A percentile compares a stretch with the other conserved stretches of the same genome.
Evolutionary conservation across 768 basidiomycete genomes (phyloP).

Genomic region (Mrakia gelida): DNA sequence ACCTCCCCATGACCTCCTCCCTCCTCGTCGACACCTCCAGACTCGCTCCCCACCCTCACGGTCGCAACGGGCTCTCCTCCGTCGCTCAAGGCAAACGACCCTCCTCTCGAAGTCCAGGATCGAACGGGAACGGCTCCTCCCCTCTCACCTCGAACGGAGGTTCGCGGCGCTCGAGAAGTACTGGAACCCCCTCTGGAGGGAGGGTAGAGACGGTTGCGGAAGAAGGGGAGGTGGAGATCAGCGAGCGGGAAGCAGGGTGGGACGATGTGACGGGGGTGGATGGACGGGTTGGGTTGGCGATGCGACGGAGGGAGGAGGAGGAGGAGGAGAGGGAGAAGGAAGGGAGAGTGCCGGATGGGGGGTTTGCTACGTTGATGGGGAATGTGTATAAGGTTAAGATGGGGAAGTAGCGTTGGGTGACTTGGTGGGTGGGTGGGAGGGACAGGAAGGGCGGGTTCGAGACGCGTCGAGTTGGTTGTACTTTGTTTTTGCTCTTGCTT

Average conservation of each 20-base stretch:
- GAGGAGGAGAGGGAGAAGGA: not conserved
- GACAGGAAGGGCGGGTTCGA: not conserved
- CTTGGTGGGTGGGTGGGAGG: not conserved
- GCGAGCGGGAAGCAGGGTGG: slow-evolving; percentile 14
- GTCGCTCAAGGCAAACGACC: too few species aligned
- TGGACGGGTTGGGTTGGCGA: not conserved
- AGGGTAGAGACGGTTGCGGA: not conserved
- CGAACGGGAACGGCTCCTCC: too few species aligned
- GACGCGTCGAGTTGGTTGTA: not conserved
- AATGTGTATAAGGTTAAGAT: slow-evolving; percentile 17
- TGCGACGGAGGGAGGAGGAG: not conserved
- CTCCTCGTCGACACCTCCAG: not conserved
- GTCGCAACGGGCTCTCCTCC: not conserved
- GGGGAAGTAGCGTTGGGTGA: slow-evolving; percentile 6
- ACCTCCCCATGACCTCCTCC: slow-evolving; percentile 48
- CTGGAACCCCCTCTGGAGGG: not conserved
- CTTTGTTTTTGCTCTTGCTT: not conserved
- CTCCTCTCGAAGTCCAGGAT: too few species aligned
- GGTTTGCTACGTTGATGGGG: slow-evolving; percentile 7
- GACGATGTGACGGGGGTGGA: slow-evolving; percentile 12
- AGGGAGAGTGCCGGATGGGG: not conserved
- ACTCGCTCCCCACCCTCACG: not conserved
- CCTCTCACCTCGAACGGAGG: too few species aligned
- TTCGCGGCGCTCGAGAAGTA: not conserved
- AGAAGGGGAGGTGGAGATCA: not conserved